Evolutionary conservation across 371 early-diverging fungal species (phyloP), one percentile per base, ranked within the genome.

Genomic region (Polyrhizophydium stewartii): DNA sequence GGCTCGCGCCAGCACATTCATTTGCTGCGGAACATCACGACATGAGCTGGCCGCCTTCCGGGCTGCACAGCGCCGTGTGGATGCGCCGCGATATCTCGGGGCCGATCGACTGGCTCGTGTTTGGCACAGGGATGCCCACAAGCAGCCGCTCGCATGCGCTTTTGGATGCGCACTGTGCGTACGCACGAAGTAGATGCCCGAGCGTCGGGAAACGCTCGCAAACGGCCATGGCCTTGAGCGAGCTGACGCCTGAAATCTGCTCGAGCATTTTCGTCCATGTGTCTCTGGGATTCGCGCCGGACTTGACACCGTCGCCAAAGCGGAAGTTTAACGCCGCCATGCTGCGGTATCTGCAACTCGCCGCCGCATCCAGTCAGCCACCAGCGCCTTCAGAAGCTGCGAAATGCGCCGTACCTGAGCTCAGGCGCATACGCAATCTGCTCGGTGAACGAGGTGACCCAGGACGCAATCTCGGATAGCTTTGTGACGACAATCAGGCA

Each of bases 361-460:
- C 43, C 16, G n/a, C 16, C 43, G 43, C n/a, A 43, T 43, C n/a
- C 43, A 17, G 16, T 43, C n/a, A n/a, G 17, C 17, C n/a, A 43
- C n/a, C 43, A 17, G 43, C n/a, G n/a, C 43, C 16, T n/a, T n/a
- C n/a, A n/a, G n/a, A n/a, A n/a, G n/a, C n/a, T n/a, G n/a, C n/a
- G n/a, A n/a, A n/a, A n/a, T n/a, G 35, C 35, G 35, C 35, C 7
- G 3, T 3, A 3, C 7, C 49, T 3, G 10, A 25, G 49, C 7
- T 47, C 49, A 3, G 49, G 49, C 10, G 49, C 49, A 16, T 10
- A 47, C 7, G 49, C 49, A 47, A 47, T 47, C 49, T 47, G 49
- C 28, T 47, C 49, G 28, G 49, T 47, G 16, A 25, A 47, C 25
- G 3, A 7, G 22, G 16, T 16, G 49, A 47, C 16, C 49, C 49